Percentiles rank a stretch among this genome's conserved stretches.
phyloP scores from a whole-genome alignment of 2,329 filamentous ascomycete genomes.

The Pyricularia sp. region DNA sequence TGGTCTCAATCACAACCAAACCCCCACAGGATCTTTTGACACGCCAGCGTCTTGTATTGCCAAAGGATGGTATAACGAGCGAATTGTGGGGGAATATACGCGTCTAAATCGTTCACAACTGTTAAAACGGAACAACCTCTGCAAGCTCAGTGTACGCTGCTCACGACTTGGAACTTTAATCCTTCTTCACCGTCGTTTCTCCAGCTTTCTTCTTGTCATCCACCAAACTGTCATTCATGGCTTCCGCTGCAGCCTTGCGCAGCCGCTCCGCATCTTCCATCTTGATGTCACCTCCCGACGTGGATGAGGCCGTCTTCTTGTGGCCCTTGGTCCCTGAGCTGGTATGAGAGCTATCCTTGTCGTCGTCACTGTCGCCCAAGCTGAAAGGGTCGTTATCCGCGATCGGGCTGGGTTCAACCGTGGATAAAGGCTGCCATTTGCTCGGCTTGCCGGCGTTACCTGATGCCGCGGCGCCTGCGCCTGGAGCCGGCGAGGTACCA shows the following conservation, averaged over 20 bases:
- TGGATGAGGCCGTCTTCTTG: slow-evolving; percentile 4
- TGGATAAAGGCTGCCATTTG: slow-evolving; percentile 94
- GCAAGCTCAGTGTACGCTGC: neutral
- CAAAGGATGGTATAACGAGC: neutral
- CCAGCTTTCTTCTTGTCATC: slow-evolving; percentile 14
- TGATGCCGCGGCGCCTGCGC: slow-evolving; percentile 21
- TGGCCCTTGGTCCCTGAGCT: neutral
- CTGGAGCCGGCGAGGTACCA: slow-evolving; percentile 38
- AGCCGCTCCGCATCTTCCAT: slow-evolving; percentile 15
- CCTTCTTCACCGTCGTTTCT: slow-evolving; percentile 2
- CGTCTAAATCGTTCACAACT: neutral
- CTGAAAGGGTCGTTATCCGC: slow-evolving; percentile 93
- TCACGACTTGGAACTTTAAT: neutral
- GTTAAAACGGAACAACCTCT: neutral
- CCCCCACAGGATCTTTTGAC: neutral
- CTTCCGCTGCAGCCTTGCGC: slow-evolving; percentile 16
- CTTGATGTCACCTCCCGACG: slow-evolving; percentile 7
- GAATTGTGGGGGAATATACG: neutral
- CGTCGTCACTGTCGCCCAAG: slow-evolving; percentile 89
- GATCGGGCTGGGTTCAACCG: slow-evolving; percentile 76
- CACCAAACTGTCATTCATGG: slow-evolving; percentile 17
- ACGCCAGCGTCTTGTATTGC: neutral
- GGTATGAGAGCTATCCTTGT: slow-evolving; percentile 57
- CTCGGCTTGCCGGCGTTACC: slow-evolving; percentile 56
- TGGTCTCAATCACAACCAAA: neutral